Evolutionary conservation across 495 filamentous ascomycete genomes (phyloP), one percentile per base, ranked within the genome.

Genomic region (Durotheca rogersii): DNA sequence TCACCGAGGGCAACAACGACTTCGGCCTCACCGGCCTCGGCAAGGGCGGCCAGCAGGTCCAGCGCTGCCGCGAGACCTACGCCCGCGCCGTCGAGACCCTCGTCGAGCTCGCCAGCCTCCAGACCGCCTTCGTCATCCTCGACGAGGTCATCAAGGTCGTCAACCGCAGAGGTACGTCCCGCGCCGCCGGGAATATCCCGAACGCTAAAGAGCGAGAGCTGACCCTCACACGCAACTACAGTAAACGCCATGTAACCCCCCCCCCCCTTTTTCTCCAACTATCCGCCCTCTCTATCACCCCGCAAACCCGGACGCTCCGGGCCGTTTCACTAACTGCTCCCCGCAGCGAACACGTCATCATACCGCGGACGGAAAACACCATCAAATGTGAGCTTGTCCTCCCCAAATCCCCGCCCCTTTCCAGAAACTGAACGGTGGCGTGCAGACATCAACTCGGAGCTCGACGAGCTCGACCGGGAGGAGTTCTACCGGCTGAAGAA

Each of bases 121-220:
- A 90, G 83, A 99, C 93, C 58, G 94, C 93, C 4, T 99, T 99
- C 64, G 88, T 99, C 30, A 96, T 96, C 53, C 67, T 99, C 51
- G 93, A 99, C 66, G 94, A 97, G 64, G 94, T 99, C 44, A 99
- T 99, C 71, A 99, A 99, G 77, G 88, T 96, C 18, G 93, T 99
- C 23, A 99, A 97, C 68, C 83, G 93, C 53, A 86, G 93, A 88
- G 86, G 84, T 85, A 72, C 68, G 79, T 42, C 3, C 9, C 21
- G 34, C 10, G 17, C 18, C 14, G n/a, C 21, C 39, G 4, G 34
- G 7, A 15, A 38, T 23, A 27, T n/a, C n/a, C n/a, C n/a, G n/a
- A n/a, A n/a, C n/a, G 23, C 40, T 41, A 23, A 4, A 31, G 36
- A 58, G 69, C 53, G 21, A 27, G 46, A 42, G 60, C 69, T 71